phyloP scores from a whole-genome alignment of 495 filamentous ascomycete genomes.

The Penicillium nucicola region DNA sequence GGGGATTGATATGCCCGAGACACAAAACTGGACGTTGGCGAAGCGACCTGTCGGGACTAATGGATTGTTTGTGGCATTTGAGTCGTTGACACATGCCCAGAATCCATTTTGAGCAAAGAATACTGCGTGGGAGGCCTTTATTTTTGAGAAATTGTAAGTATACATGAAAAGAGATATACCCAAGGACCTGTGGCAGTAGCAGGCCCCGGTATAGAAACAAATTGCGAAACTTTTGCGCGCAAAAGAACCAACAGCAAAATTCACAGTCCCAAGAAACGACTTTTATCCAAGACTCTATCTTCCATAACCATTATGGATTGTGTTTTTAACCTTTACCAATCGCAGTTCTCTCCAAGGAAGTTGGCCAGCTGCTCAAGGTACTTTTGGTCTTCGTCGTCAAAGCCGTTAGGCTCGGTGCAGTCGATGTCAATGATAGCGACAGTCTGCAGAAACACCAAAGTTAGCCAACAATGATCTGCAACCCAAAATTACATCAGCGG shows the following conservation, averaged over 20 bases:
- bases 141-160: not conserved
- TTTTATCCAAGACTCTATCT: not conserved
- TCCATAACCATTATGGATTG: not conserved
- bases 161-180: not conserved
- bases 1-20: conserved; percentile 20
- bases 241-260: not conserved
- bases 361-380: conserved; percentile 67
- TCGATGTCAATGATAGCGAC: conserved; percentile 90
- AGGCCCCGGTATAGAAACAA: not conserved
- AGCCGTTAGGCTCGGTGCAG: conserved; percentile 66
- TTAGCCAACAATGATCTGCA: conserved; percentile 4
- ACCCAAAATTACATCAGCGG: not conserved
- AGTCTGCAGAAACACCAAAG: conserved; percentile 40
- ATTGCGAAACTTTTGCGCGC: conserved; percentile 1
- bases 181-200: conserved; percentile 6
- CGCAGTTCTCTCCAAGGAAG: conserved; percentile 63
- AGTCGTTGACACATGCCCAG: conserved; percentile 23
- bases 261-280: not conserved
- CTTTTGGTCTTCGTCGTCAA: conserved; percentile 70
- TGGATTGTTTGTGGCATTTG: conserved; percentile 23
- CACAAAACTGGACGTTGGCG: conserved; percentile 7
- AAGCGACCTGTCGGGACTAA: conserved; percentile 16
- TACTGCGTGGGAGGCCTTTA: too few relatives aligned
- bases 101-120: not conserved
- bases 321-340: conserved; percentile 54